Evolutionary conservation across 2,329 filamentous ascomycete genomes (phyloP).

Genomic region (Neurospora sp.): DNA sequence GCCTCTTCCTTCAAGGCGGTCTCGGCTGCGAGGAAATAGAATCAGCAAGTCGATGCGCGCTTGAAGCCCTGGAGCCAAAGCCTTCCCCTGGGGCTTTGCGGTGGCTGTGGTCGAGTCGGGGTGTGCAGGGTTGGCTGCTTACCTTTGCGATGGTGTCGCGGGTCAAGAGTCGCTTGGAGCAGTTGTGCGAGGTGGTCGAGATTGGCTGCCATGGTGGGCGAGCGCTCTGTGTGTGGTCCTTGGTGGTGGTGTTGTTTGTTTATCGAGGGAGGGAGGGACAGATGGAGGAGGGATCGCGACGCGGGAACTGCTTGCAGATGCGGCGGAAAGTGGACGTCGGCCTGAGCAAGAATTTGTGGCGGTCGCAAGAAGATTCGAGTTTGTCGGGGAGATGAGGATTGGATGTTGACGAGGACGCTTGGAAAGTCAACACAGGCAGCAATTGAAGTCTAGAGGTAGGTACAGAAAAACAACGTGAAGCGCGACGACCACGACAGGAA

Average conservation of each 20-base stretch:
- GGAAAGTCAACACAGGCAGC: background rate
- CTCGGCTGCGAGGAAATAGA: constrained; percentile 53
- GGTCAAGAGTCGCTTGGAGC: constrained; percentile 84
- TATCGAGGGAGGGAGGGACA: background rate
- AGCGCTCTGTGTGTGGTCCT: background rate
- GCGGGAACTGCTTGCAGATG: constrained; percentile 1
- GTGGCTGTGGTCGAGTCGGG: background rate
- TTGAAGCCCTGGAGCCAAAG: background rate
- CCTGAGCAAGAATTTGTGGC: background rate
- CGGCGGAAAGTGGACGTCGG: background rate
- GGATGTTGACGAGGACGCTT: background rate
- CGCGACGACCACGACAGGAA: background rate
- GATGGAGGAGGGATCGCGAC: background rate
- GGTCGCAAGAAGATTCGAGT: background rate
- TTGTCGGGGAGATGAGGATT: background rate
- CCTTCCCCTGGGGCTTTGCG: background rate
- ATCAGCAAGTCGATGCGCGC: constrained; percentile 3
- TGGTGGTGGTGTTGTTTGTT: constrained; percentile 4
- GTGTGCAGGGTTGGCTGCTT: constrained; percentile 15
- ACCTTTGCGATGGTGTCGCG: constrained; percentile 84
- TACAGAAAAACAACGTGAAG: background rate
- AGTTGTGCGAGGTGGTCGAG: constrained; percentile 63
- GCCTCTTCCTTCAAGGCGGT: constrained; percentile 69
- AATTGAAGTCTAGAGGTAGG: background rate
- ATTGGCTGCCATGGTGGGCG: constrained; percentile 42